Conservation (phyloP, 164 flowering plant species). For the Houttuynia cordata region DNA sequence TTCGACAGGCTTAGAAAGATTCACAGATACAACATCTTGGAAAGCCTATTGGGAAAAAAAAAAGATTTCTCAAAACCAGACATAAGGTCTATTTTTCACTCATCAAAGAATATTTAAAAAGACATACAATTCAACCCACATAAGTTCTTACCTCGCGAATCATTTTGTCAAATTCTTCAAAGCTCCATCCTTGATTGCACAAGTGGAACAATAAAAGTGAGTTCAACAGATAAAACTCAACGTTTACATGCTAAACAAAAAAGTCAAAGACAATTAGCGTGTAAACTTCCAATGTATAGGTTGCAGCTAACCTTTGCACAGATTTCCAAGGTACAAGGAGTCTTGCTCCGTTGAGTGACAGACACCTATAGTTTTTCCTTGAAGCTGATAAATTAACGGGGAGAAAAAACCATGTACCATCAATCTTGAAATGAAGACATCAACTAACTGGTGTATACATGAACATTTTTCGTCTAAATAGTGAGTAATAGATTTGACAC, state of each 20-base stretch:
- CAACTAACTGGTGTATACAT: too few relatives aligned
- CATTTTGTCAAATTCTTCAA: constrained; percentile 25
- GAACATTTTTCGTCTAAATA: neutral
- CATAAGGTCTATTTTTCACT: too few relatives aligned
- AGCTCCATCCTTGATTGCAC: constrained; percentile 24
- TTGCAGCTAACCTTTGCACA: constrained; percentile 25
- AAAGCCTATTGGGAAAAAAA: constrained; percentile 17
- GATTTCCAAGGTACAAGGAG: constrained; percentile 29
- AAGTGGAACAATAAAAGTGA: neutral
- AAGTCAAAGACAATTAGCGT: neutral
- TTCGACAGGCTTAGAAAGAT: constrained; percentile 21
- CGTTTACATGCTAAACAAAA: neutral
- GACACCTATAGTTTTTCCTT: constrained; percentile 34
- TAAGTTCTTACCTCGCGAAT: constrained; percentile 22
- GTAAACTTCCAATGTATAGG: neutral
- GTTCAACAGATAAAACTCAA: neutral
- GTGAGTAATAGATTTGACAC: too few relatives aligned
- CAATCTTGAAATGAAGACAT: neutral
- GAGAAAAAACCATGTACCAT: neutral
- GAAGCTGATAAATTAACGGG: constrained; percentile 18
- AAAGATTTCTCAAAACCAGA: neutral
- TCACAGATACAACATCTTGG: constrained; percentile 26
- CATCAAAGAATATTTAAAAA: too few relatives aligned
- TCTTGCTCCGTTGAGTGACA: constrained; percentile 26
- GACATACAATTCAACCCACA: neutral